These are phyloP conservation scores for Xylaria sp. DNA, from an alignment of 2,329 filamentous ascomycete species.

Conservation along the genomic window DNA sequence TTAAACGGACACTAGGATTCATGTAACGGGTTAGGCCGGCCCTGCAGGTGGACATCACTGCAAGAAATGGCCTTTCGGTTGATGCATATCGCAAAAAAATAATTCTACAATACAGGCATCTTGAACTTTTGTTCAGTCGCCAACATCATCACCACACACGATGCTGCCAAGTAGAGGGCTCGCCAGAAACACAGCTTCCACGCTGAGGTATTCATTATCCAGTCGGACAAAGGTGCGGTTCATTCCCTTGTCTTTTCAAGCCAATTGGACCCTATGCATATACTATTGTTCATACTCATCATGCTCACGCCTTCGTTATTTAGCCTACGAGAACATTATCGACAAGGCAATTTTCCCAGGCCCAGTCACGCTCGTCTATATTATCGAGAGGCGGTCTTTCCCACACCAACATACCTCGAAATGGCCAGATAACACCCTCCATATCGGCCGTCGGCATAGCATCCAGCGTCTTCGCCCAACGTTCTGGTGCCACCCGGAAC, in stretches of 20 bases:
- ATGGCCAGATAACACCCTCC: constrained; percentile 35
- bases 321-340: constrained; percentile 38
- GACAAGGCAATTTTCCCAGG: constrained; percentile 42
- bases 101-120: constrained; percentile 8
- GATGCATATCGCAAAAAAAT: constrained; percentile 26
- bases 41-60: no score
- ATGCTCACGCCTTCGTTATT: constrained; percentile 24
- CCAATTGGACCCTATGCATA: constrained; percentile 1
- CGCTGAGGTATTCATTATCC: constrained; percentile 48
- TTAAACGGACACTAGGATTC: neutral
- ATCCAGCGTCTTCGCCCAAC: constrained; percentile 44
- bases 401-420: constrained; percentile 30
- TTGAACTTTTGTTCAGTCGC: neutral
- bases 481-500: constrained; percentile 46
- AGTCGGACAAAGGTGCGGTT: constrained; percentile 47
- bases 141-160: constrained; percentile 31
- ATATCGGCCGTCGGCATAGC: constrained; percentile 22
- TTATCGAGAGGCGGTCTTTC: constrained; percentile 38
- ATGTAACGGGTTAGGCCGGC: neutral
- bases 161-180: constrained; percentile 68
- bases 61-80: neutral
- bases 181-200: constrained; percentile 57
- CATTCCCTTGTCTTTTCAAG: neutral
- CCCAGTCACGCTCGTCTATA: constrained; percentile 36
- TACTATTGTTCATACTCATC: neutral